Conservation (phyloP, 768 basidiomycete genomes). For the Trametes maxima region DNA sequence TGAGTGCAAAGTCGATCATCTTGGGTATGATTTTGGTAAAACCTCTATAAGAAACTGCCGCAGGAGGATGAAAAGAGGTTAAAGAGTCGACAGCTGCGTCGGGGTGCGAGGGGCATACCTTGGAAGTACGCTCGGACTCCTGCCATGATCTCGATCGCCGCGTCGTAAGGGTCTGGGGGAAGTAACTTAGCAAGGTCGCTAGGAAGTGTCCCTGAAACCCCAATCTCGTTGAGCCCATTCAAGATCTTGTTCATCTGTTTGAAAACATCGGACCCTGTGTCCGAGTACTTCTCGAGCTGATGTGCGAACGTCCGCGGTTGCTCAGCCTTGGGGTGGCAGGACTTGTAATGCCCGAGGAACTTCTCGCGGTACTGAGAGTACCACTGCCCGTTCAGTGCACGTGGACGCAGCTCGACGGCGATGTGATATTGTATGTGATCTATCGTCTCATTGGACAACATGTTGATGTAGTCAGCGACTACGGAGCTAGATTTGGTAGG, state of each 20-base stretch:
- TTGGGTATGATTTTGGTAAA: conserved; percentile 47
- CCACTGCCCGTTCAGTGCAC: conserved; percentile 54
- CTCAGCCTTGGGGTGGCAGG: conserved; percentile 18
- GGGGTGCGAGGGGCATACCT: conserved; percentile 43
- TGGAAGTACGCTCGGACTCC: conserved; percentile 75
- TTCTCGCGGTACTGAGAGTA: conserved; percentile 45
- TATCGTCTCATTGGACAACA: conserved; percentile 42
- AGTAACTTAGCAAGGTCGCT: conserved; percentile 53
- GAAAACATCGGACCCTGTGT: conserved; percentile 4
- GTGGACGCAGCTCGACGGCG: conserved; percentile 48
- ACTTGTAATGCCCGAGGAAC: conserved; percentile 32
- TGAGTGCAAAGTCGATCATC: conserved; percentile 51
- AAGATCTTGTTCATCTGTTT: conserved; percentile 39
- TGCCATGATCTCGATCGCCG: conserved; percentile 67
- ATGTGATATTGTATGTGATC: conserved; percentile 51
- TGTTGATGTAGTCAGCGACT: conserved; percentile 52
- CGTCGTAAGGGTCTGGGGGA: conserved; percentile 53
- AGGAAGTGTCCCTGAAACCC: conserved; percentile 40
- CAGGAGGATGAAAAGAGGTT: background rate
- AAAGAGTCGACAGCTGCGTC: background rate
- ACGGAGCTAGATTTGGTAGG: conserved; percentile 43
- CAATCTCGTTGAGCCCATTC: conserved; percentile 31
- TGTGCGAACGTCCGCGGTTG: conserved; percentile 13
- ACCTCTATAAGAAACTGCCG: conserved; percentile 46
- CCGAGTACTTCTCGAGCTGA: background rate